These are phyloP conservation scores for Simmondsia chinensis DNA, from an alignment of 148 eudicot genomes.

Conservation along the genomic window DNA sequence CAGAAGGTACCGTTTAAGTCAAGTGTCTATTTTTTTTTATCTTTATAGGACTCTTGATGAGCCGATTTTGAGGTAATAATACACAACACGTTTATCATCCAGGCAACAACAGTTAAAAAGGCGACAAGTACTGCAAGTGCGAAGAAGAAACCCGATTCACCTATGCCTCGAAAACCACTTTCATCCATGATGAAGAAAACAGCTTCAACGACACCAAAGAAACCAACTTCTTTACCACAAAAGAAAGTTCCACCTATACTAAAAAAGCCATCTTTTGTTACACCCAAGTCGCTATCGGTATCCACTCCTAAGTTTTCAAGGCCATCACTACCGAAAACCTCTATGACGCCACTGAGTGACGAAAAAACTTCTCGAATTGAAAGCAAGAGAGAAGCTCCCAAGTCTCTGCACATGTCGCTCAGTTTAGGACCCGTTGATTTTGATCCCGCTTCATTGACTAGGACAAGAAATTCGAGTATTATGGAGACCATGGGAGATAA, in stretches of 20 bases:
- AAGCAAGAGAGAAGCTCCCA: slow-evolving; percentile 37
- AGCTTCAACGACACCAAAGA: slow-evolving; percentile 21
- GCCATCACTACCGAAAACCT: slow-evolving; percentile 21
- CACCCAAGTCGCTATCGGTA: slow-evolving; percentile 28
- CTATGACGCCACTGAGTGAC: slow-evolving; percentile 23
- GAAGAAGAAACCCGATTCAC: slow-evolving; percentile 51
- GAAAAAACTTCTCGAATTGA: slow-evolving; percentile 29
- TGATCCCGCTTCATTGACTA: slow-evolving; percentile 22
- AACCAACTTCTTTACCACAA: slow-evolving; percentile 24
- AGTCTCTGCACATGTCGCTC: slow-evolving; percentile 72
- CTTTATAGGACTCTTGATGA: neutral
- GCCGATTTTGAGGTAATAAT: neutral
- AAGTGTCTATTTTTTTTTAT: neutral
- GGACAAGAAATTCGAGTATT: slow-evolving; percentile 55
- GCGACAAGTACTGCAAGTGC: slow-evolving; percentile 15
- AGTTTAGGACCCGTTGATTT: slow-evolving; percentile 38
- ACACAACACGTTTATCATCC: slow-evolving; percentile 1
- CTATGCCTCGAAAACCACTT: no score
- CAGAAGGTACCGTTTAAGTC: slow-evolving; percentile 34
- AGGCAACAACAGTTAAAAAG: slow-evolving; percentile 37
- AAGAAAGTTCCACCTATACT: slow-evolving; percentile 3
- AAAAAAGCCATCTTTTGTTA: slow-evolving; percentile 17
- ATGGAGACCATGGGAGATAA: slow-evolving; percentile 99
- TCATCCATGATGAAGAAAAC: no score
- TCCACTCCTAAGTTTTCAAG: slow-evolving; percentile 39